phyloP scores from a whole-genome alignment of 345 rosid genomes.

The Euphorbia lathyris region DNA sequence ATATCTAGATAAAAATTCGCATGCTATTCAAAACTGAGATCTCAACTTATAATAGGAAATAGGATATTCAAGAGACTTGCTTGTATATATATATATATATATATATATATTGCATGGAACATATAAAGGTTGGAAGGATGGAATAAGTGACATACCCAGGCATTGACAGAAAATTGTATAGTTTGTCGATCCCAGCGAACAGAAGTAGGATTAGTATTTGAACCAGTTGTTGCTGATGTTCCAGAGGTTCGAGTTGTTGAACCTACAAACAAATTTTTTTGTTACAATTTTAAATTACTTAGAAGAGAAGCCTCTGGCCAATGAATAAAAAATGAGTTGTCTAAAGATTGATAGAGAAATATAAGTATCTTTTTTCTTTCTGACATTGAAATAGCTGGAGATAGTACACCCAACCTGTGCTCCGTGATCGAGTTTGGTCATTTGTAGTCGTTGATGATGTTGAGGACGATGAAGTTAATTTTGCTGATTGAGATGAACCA shows the following conservation, averaged over 20 bases:
- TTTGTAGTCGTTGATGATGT: slow-evolving; percentile 41
- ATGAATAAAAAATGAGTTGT: not conserved
- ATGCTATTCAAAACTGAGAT: not conserved
- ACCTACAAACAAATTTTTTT: slow-evolving; percentile 40
- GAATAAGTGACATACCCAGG: slow-evolving; percentile 62
- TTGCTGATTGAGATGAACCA: slow-evolving; percentile 59
- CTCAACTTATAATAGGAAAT: not conserved
- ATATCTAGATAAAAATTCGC: not conserved
- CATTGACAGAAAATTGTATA: slow-evolving; percentile 91
- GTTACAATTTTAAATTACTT: slow-evolving; percentile 14
- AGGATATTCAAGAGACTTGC: not conserved
- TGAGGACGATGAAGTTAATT: slow-evolving; percentile 55
- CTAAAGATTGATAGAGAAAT: not conserved
- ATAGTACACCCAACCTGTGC: slow-evolving; percentile 38
- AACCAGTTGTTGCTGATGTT: slow-evolving; percentile 51
- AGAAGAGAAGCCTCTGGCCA: not conserved
- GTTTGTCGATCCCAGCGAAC: slow-evolving; percentile 89
- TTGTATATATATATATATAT: too few species aligned
- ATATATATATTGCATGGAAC: too few species aligned
- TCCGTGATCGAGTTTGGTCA: slow-evolving; percentile 51
- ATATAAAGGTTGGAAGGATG: not conserved
- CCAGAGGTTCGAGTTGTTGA: slow-evolving; percentile 62
- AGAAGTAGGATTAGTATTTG: slow-evolving; percentile 45
- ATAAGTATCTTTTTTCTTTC: not conserved
- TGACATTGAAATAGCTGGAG: not conserved